A percentile compares a stretch with the other conserved stretches of the same genome.
Evolutionary conservation across 768 basidiomycete genomes (phyloP).

Genomic region (Mycena belliarum): DNA sequence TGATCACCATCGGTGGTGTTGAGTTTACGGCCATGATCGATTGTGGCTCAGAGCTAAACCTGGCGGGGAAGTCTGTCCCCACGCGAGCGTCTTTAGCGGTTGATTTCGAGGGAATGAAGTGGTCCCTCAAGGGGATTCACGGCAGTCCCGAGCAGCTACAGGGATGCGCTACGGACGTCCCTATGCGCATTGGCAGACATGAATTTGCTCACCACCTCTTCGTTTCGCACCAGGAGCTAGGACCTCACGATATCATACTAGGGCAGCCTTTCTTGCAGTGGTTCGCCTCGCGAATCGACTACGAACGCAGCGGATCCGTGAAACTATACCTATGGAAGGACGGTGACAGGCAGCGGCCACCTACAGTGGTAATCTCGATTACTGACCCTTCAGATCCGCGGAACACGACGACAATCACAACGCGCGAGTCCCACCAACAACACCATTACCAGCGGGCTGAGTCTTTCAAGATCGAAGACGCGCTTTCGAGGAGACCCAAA

Average conservation of each 20-base stretch:
- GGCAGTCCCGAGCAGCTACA: conserved; percentile 8
- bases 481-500: conserved; percentile 29
- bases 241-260: conserved; percentile 1
- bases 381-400: not conserved
- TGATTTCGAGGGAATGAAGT: conserved; percentile 14
- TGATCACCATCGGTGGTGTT: not conserved
- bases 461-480: conserved; percentile 27
- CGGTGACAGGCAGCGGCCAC: not conserved
- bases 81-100: not conserved
- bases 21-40: conserved; percentile 1
- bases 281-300: conserved; percentile 7
- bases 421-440: no score
- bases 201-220: conserved; percentile 5
- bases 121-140: conserved; percentile 11
- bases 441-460: no score
- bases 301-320: not conserved
- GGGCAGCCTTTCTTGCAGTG: conserved; percentile 13
- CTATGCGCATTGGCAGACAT: not conserved
- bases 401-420: not conserved
- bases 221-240: conserved; percentile 11
- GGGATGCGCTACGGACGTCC: conserved; percentile 9
- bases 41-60: not conserved
- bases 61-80: not conserved
- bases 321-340: conserved; percentile 4
- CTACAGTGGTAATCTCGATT: conserved; percentile 7